Evolutionary conservation across 2,329 filamentous ascomycete genomes (phyloP).

Genomic region (Colletotrichum caudatum): DNA sequence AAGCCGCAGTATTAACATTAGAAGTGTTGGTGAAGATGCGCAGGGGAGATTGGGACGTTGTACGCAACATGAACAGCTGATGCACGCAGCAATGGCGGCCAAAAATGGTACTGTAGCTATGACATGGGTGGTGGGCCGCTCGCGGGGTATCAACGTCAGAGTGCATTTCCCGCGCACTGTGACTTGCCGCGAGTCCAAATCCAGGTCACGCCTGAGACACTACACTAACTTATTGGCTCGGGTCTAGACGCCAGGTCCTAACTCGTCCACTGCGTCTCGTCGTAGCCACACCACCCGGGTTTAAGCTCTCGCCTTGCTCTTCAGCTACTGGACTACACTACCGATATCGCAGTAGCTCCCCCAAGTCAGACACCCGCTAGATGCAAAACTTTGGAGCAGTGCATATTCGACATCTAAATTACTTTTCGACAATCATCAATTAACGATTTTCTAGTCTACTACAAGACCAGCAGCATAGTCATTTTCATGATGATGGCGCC

Average conservation of each 20-base stretch:
- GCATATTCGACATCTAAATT: background rate
- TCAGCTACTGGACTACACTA: constrained; percentile 24
- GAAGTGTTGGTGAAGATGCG: constrained; percentile 15
- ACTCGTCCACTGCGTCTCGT: constrained; percentile 4
- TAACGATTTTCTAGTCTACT: background rate
- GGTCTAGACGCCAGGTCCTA: constrained; percentile 1
- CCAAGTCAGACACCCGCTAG: background rate
- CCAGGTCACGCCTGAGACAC: constrained; percentile 35
- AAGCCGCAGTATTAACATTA: constrained; percentile 7
- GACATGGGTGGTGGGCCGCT: constrained; percentile 41
- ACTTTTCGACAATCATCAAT: constrained; percentile 25
- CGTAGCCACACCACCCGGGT: background rate
- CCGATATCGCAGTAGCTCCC: background rate
- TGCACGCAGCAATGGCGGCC: constrained; percentile 18
- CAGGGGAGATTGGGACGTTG: constrained; percentile 25
- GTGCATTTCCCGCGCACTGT: constrained; percentile 13
- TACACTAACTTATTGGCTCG: constrained; percentile 21
- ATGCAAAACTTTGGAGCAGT: constrained; percentile 7
- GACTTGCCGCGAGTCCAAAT: constrained; percentile 7
- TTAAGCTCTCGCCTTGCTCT: constrained; percentile 9
- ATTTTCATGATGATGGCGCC: background rate
- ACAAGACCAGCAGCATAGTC: background rate
- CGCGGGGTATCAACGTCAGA: constrained; percentile 40
- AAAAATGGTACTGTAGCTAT: constrained; percentile 33
- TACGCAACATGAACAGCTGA: constrained; percentile 34